These are phyloP conservation scores for Astragalus glycyphyllos DNA, from an alignment of 306 rosid species.

Conservation along the genomic window DNA sequence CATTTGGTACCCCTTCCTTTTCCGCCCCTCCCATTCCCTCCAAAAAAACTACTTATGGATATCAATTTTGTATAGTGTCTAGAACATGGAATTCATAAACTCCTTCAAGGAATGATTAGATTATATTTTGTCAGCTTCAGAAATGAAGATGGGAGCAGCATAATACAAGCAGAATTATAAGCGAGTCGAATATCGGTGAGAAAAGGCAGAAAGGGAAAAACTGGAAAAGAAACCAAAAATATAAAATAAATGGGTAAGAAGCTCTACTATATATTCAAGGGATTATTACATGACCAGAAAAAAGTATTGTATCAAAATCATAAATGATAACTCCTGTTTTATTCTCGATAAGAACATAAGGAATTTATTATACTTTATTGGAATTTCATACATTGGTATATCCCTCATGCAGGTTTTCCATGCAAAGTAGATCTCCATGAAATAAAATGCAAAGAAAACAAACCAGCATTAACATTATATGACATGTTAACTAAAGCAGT, in stretches of 20 bases:
- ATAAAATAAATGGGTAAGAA: too few species aligned
- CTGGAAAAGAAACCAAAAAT: background rate
- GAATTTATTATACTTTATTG: constrained; percentile 36
- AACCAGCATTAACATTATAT: background rate
- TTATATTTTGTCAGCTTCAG: background rate
- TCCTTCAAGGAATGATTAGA: constrained; percentile 10
- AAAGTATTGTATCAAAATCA: background rate
- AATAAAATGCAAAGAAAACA: background rate
- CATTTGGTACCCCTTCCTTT: too few species aligned
- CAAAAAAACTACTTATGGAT: too few species aligned
- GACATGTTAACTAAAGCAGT: constrained; percentile 6
- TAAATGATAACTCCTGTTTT: background rate
- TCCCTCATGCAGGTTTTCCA: constrained; percentile 31
- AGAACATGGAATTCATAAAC: background rate
- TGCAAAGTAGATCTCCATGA: background rate
- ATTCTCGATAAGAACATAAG: background rate
- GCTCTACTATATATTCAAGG: background rate
- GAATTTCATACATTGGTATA: background rate
- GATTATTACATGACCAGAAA: background rate
- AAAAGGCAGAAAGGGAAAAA: background rate
- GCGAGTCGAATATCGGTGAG: background rate
- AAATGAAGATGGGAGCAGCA: background rate
- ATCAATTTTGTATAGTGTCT: too few species aligned
- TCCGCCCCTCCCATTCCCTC: too few species aligned
- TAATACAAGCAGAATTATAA: background rate